These are phyloP conservation scores for Gamarada debralockiae DNA, from an alignment of 495 filamentous ascomycete species.

Conservation along the genomic window DNA sequence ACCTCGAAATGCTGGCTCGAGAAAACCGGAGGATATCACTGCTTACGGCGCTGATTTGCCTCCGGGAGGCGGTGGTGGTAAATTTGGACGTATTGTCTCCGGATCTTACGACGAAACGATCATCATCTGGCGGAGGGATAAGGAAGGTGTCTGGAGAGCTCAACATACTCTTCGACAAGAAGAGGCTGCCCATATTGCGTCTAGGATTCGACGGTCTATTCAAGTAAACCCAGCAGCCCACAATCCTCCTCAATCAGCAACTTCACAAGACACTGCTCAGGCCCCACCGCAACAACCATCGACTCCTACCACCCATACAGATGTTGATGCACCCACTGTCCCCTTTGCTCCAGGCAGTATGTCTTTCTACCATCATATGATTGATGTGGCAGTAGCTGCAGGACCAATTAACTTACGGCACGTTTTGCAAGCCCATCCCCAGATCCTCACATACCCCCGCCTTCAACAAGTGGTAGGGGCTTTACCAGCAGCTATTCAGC, in stretches of 20 bases:
- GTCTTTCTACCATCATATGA: conserved; percentile 16
- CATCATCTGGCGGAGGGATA: conserved; percentile 86
- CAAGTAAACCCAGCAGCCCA: neutral
- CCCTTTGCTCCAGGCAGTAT: conserved; percentile 8
- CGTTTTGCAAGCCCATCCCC: conserved; percentile 38
- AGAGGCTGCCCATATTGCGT: conserved; percentile 42
- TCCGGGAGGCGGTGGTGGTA: conserved; percentile 82
- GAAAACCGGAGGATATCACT: conserved; percentile 68
- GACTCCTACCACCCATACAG: neutral
- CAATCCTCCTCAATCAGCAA: neutral
- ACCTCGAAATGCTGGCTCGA: conserved; percentile 70
- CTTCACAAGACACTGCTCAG: neutral
- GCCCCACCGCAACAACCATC: neutral
- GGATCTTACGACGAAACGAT: conserved; percentile 95
- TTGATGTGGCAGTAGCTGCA: conserved; percentile 28
- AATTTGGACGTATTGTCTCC: conserved; percentile 84
- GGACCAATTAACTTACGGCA: conserved; percentile 39
- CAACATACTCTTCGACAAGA: conserved; percentile 70
- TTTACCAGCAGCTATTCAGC: neutral
- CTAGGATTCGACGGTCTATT: neutral
- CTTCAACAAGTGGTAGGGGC: neutral
- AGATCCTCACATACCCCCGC: conserved; percentile 22
- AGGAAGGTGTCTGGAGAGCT: conserved; percentile 74
- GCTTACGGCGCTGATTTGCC: conserved; percentile 79
- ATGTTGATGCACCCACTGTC: neutral